A percentile compares a stretch with the other conserved stretches of the same genome.
These are phyloP conservation scores for Coriaria nepalensis DNA, from an alignment of 306 rosid species.

Conservation along the genomic window DNA sequence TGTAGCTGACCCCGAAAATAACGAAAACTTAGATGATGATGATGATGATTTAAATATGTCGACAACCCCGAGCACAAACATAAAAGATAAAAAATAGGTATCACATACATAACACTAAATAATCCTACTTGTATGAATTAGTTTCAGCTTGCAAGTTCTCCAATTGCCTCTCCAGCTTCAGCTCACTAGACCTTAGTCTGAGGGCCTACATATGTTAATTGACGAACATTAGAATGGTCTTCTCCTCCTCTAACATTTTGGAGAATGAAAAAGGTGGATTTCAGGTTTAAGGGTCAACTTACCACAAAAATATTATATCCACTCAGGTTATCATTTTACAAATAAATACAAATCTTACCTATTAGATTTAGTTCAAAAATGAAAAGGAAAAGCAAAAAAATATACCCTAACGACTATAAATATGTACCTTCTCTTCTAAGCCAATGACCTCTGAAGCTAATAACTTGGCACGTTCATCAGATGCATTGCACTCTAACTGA, in stretches of 20 bases:
- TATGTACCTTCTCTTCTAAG: slow-evolving; percentile 88
- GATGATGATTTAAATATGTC: not conserved
- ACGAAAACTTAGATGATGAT: no score
- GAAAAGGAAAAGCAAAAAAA: slow-evolving; percentile 4
- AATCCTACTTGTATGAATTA: slow-evolving; percentile 55
- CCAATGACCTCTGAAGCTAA: slow-evolving; percentile 95
- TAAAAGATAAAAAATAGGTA: no score
- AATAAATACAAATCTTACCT: no score
- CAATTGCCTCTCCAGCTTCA: slow-evolving; percentile 85
- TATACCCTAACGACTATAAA: not conserved
- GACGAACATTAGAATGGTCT: not conserved
- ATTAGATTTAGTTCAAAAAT: no score
- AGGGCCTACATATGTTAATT: slow-evolving; percentile 49
- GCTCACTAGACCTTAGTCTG: slow-evolving; percentile 76
- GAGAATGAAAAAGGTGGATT: no score
- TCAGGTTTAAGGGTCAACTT: no score
- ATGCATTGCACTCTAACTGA: slow-evolving; percentile 85
- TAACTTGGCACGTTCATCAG: slow-evolving; percentile 91
- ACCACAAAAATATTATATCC: no score
- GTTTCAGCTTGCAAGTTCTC: slow-evolving; percentile 74
- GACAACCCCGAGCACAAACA: not conserved
- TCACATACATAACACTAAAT: slow-evolving; percentile 8
- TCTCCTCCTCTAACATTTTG: no score
- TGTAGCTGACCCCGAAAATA: no score
- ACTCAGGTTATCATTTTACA: no score